Evolutionary conservation across 225 moss, liverwort and hornwort genomes (phyloP).

Genomic region (Pleurozium schreberi): DNA sequence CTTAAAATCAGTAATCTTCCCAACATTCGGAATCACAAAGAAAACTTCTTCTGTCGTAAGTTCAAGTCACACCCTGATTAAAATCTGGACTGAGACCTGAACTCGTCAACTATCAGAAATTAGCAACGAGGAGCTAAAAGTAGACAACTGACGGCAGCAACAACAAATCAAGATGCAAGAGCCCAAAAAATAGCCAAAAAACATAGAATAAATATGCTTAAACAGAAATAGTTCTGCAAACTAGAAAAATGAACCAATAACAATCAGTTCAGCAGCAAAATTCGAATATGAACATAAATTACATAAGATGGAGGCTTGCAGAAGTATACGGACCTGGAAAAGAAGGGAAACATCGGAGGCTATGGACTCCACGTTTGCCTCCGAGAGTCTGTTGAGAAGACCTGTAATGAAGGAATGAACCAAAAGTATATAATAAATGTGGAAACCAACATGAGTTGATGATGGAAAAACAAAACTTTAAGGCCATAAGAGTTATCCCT

Average conservation of each 20-base stretch:
- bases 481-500: background rate
- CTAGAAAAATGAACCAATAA: background rate
- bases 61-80: background rate
- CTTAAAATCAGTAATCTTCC: background rate
- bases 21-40: background rate
- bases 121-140: background rate
- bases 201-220: background rate
- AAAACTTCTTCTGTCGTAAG: background rate
- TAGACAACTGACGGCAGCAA: background rate
- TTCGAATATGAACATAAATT: background rate
- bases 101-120: background rate
- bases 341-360: constrained; percentile 73
- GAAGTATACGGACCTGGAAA: constrained; percentile 52
- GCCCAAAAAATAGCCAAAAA: background rate
- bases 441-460: background rate
- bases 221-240: background rate
- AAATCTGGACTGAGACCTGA: background rate
- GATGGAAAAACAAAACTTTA: background rate
- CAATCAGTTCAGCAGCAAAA: background rate
- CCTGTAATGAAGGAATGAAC: constrained; percentile 31
- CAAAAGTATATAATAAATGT: background rate
- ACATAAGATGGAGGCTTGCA: background rate
- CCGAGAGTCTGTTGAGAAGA: constrained; percentile 84
- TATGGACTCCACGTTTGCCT: constrained; percentile 89
- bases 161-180: background rate